phyloP scores from a whole-genome alignment of 139 green algal species.

The Pedinophyceae sp. region DNA sequence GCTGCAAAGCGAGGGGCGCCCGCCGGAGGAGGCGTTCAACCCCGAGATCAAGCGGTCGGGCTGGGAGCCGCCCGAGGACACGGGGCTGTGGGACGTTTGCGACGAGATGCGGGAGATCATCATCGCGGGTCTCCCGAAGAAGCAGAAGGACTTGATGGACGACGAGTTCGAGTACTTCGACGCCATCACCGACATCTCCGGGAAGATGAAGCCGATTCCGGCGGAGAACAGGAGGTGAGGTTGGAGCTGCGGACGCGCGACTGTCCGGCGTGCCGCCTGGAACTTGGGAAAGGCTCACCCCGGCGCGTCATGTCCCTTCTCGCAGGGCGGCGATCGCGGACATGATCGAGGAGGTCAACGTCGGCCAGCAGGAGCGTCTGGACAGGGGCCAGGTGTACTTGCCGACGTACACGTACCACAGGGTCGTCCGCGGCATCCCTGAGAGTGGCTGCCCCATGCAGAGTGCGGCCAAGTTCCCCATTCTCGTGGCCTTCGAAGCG shows the following conservation, averaged over 20 bases:
- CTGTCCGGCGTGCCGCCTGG: background rate
- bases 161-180: slow-evolving; percentile 32
- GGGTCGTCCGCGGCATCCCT: slow-evolving; percentile 39
- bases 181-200: slow-evolving; percentile 21
- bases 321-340: background rate
- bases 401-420: slow-evolving; percentile 59
- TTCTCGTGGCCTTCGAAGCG: slow-evolving; percentile 77
- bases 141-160: slow-evolving; percentile 9
- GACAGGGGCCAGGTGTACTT: slow-evolving; percentile 73
- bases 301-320: background rate
- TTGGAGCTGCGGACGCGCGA: background rate
- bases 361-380: slow-evolving; percentile 16
- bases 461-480: slow-evolving; percentile 70
- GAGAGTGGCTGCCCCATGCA: slow-evolving; percentile 65
- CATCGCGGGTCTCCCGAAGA: slow-evolving; percentile 17
- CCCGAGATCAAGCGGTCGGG: slow-evolving; percentile 53
- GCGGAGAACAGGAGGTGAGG: background rate
- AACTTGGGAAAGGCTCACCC: background rate
- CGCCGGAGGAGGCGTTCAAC: slow-evolving; percentile 53
- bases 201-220: slow-evolving; percentile 5
- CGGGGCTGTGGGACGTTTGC: slow-evolving; percentile 60
- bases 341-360: background rate
- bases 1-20: slow-evolving; percentile 57
- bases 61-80: slow-evolving; percentile 63
- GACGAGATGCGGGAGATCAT: slow-evolving; percentile 29